Base-by-base conservation (phyloP, 2,329 filamentous ascomycete species). In the Dactylella cylindrospora region DNA sequence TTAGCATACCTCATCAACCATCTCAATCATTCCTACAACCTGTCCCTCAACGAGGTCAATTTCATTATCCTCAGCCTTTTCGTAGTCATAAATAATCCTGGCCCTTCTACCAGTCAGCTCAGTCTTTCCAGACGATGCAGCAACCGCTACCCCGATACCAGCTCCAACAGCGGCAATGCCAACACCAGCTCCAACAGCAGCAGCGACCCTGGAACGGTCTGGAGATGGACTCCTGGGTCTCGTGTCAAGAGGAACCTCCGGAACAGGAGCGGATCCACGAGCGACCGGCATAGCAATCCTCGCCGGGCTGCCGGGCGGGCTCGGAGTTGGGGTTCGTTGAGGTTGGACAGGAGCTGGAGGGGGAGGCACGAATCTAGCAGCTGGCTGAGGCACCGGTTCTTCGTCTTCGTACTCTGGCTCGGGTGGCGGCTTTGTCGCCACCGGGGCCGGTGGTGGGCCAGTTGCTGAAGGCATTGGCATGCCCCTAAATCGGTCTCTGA, bases 41-140 rank as follows among this genome's bases (percentile, higher is more conserved):
- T 96, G 88, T 65, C 90, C 90, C 74, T 98, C 93, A 20, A 81
- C 79, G 13, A 98, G 80, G 67, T 95, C 90, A 54, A 98, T 82
- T 75, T 98, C 93, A 70, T 98, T 98, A 67, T 95, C 90, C 73
- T 98, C 93, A 1, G 90, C 90, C 75, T 94, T 96, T 70, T 96
- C 91, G 71, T 98, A 98, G 72, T 98, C 93, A 72, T 93, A 98
- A 70, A 93, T 84, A 28, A 93, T 82, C 54, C 94, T 70, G 1
- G 93, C 93, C 47, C 86, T 86, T 28, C 79, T 79, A 9, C 70
- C 69, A 20, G 74, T 66, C n/a, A 73, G 74, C 23, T 76, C 76
- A 36, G 73, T 72, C 66, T 76, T 72, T 22, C 74, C 75, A 15
- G 79, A 75, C 31, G 66, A 52, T 29, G 67, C 44, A 23, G 68